Evolutionary conservation across 2,329 filamentous ascomycete species (phyloP).

Genomic region (Fusarium coffeatum): DNA sequence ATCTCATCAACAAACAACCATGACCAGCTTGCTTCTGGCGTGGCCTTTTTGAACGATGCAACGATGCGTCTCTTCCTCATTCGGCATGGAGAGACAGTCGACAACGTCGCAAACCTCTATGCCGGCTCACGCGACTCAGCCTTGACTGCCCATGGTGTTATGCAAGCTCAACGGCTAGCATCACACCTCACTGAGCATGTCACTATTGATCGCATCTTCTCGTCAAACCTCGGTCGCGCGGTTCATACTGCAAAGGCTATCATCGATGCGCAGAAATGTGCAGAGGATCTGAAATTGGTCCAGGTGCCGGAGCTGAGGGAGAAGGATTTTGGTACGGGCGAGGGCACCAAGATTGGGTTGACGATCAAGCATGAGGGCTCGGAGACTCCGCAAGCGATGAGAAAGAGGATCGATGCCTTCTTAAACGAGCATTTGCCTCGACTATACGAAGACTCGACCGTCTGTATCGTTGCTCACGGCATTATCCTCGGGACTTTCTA

Average conservation of each 20-base stretch:
- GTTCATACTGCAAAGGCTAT: slow-evolving; percentile 76
- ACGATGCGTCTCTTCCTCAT: slow-evolving; percentile 74
- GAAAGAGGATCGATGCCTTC: slow-evolving; percentile 71
- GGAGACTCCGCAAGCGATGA: slow-evolving; percentile 77
- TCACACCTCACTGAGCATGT: slow-evolving; percentile 62
- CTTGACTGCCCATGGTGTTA: slow-evolving; percentile 82
- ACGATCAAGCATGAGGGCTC: slow-evolving; percentile 59
- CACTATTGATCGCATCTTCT: slow-evolving; percentile 73
- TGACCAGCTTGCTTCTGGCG: slow-evolving; percentile 37
- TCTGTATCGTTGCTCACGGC: slow-evolving; percentile 79
- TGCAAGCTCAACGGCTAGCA: slow-evolving; percentile 80
- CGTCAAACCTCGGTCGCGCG: slow-evolving; percentile 82
- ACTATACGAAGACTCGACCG: slow-evolving; percentile 15
- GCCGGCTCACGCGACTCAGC: slow-evolving; percentile 84
- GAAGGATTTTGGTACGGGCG: slow-evolving; percentile 78
- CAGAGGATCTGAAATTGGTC: slow-evolving; percentile 33
- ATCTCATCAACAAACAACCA: slow-evolving; percentile 28
- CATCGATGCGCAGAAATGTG: slow-evolving; percentile 62
- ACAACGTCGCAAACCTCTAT: slow-evolving; percentile 84
- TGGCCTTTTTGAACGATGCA: slow-evolving; percentile 35
- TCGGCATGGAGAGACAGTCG: slow-evolving; percentile 89
- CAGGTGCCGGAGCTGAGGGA: slow-evolving; percentile 68
- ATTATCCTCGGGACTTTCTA: slow-evolving; percentile 80
- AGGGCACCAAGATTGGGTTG: slow-evolving; percentile 69
- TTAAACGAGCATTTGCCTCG: slow-evolving; percentile 73